phyloP scores from a whole-genome alignment of 83 land plant genomes.

The Isoetes engelmannii region DNA sequence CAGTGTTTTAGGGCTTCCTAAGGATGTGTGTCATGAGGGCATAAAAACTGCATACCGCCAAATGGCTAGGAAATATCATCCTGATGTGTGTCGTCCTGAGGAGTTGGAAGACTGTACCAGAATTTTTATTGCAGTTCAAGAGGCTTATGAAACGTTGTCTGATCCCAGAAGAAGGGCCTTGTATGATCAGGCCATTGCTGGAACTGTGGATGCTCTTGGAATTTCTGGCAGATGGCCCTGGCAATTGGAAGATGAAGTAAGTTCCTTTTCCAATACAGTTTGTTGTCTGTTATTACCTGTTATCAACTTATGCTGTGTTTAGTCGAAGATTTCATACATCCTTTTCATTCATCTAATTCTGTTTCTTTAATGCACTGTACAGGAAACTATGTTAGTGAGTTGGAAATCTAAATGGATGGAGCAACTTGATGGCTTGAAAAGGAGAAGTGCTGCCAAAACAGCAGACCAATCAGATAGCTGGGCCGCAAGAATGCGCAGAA shows the following conservation, averaged over 20 bases:
- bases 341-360: neutral
- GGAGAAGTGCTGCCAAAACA: constrained; percentile 39
- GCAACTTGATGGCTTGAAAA: constrained; percentile 50
- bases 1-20: constrained; percentile 56
- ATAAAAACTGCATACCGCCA: constrained; percentile 72
- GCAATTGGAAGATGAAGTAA: constrained; percentile 24
- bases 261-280: neutral
- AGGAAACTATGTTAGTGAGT: constrained; percentile 26
- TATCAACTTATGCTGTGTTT: neutral
- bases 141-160: constrained; percentile 80
- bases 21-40: constrained; percentile 33
- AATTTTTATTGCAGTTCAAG: constrained; percentile 66
- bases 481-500: constrained; percentile 42
- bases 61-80: constrained; percentile 65
- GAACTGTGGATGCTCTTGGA: constrained; percentile 30
- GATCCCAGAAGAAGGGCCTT: constrained; percentile 54
- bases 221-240: constrained; percentile 30
- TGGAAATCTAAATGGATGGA: constrained; percentile 52
- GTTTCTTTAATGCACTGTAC: neutral
- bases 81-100: constrained; percentile 67
- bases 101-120: constrained; percentile 49
- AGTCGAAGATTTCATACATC: neutral
- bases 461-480: constrained; percentile 38
- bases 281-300: neutral
- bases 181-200: constrained; percentile 45